Conservation (phyloP, 345 rosid species). For the Boechera divaricarpa region DNA sequence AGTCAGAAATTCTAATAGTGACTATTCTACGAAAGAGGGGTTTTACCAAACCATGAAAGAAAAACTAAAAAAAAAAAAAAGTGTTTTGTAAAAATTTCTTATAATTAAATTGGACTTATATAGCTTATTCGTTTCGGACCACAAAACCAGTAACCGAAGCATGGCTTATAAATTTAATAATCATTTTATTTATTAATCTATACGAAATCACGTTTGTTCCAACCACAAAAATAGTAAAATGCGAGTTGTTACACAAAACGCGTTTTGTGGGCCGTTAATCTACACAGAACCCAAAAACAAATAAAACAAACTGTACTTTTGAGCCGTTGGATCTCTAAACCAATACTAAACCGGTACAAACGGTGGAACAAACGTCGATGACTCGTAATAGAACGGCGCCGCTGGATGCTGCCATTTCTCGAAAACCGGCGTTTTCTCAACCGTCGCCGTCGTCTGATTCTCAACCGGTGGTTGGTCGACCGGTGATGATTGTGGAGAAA, state of each 20-base stretch:
- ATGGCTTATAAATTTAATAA: conserved; percentile 8
- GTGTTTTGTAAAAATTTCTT: too few relatives aligned
- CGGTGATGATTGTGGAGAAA: conserved; percentile 63
- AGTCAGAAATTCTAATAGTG: too few relatives aligned
- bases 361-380: conserved; percentile 53
- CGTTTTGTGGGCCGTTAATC: conserved; percentile 37
- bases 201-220: conserved; percentile 39
- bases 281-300: background rate
- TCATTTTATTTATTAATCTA: background rate
- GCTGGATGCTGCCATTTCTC: conserved; percentile 98
- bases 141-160: background rate
- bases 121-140: background rate
- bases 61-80: too few relatives aligned
- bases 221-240: conserved; percentile 32
- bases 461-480: conserved; percentile 36
- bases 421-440: conserved; percentile 54
- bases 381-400: conserved; percentile 69
- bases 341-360: conserved; percentile 65
- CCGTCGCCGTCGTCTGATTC: conserved; percentile 43
- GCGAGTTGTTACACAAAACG: conserved; percentile 25
- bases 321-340: conserved; percentile 44
- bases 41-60: too few relatives aligned
- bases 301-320: conserved; percentile 31
- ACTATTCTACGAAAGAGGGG: too few relatives aligned
- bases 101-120: background rate